phyloP scores from a whole-genome alignment of 225 moss, liverwort and hornwort genomes.

The Bryum argenteum region DNA sequence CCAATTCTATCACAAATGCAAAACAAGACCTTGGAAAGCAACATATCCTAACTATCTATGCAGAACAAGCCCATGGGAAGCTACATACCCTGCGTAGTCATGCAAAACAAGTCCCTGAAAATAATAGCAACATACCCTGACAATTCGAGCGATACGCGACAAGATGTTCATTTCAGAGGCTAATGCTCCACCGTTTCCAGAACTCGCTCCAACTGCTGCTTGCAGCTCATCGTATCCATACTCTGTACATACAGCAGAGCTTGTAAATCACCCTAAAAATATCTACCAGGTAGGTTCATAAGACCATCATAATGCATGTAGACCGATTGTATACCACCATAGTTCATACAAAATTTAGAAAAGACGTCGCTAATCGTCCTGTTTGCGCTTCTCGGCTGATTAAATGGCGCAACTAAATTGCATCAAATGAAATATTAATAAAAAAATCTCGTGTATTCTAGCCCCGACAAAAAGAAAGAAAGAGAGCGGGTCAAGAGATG shows the following conservation, averaged over 20 bases:
- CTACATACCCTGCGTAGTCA: neutral
- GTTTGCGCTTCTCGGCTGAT: no score
- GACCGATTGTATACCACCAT: no score
- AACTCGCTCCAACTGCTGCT: constrained; percentile 22
- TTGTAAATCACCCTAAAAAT: neutral
- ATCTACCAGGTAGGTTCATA: no score
- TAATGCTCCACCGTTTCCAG: constrained; percentile 39
- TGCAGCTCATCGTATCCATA: constrained; percentile 45
- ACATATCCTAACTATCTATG: neutral
- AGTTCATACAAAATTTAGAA: no score
- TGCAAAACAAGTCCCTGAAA: neutral
- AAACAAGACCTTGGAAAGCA: neutral
- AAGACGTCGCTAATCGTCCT: no score
- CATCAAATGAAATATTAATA: no score
- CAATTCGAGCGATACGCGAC: constrained; percentile 37
- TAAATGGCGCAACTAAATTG: no score
- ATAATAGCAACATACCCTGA: constrained; percentile 29
- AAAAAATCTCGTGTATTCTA: neutral
- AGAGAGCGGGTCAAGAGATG: neutral
- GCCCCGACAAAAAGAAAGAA: neutral
- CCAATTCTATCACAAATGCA: no score
- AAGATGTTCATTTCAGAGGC: constrained; percentile 48
- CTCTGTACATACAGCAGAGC: constrained; percentile 27
- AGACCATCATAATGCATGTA: no score
- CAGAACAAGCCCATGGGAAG: neutral